Base-by-base conservation (phyloP, 305 asterid species). In the Fraxinus albicans region DNA sequence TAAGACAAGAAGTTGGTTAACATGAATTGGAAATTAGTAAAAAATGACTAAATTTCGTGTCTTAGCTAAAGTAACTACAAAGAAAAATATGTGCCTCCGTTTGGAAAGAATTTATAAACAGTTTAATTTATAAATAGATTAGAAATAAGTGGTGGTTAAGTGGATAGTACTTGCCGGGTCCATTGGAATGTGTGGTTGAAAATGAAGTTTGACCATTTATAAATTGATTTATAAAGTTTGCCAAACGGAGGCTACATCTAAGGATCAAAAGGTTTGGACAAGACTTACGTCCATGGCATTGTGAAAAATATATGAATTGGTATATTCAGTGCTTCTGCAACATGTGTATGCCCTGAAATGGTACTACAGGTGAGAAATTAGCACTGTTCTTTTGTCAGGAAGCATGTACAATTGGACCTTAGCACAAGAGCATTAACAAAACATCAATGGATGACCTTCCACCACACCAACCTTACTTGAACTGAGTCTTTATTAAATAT, bases 231-330 rank as follows among this genome's bases (percentile, higher is more conserved):
- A 15, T 15, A 50, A 50, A 50, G 60, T 50, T 50, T 15, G 60
- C 60, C 60, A 50, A 47, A 50, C 7, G 4, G 21, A 50, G 60
- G 60, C 60, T 50, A 50, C 6, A 12, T 77, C 75, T 55, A 65
- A 12, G 78, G 35, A 84, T 77, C 77, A 70, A 82, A 83, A 85
- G 19, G 31, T 76, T 31, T 76, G 78, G 81, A 79, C 6, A 84
- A 87, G 82, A 88, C 97, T 90, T 91, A 92, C 97, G 98, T 91
- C 98, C 98, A 94, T 25, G 97, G 98, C 98, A 94, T 92, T 73
- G 98, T 94, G 84, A 94, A 94, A 83, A 94, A 91, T 85, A 94
- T 90, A 87, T 94, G 98, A 79, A 94, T 87, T 3, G 97, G 97
- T 76, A 94, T 75, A 83, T 89, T 85, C 88, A 94, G 82, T 36